Percentiles rank a stretch among this genome's conserved stretches.
phyloP scores from a whole-genome alignment of 1,284 basidiomycete species.

The Sanghuangporus weigelae region DNA sequence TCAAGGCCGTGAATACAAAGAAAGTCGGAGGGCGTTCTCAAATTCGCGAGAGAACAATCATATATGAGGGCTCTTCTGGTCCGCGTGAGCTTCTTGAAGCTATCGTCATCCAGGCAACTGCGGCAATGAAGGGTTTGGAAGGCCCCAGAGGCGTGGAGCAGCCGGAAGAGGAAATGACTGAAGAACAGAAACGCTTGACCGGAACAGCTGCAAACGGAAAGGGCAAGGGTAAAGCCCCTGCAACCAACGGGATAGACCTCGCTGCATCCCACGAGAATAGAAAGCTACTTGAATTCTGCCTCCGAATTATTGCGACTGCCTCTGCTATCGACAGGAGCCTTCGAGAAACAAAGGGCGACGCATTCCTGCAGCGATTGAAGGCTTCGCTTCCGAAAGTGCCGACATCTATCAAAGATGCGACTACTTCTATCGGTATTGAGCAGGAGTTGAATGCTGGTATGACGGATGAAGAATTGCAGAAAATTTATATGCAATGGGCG shows the following conservation, averaged over 20 bases:
- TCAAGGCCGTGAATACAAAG: constrained; percentile 54
- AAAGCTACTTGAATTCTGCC: constrained; percentile 65
- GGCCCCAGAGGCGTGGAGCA: constrained; percentile 48
- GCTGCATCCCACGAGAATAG: constrained; percentile 59
- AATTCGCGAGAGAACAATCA: constrained; percentile 68
- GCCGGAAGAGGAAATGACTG: constrained; percentile 62
- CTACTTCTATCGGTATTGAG: constrained; percentile 30
- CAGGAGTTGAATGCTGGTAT: constrained; percentile 40
- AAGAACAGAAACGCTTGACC: constrained; percentile 80
- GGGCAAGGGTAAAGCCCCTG: constrained; percentile 55
- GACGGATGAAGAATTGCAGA: constrained; percentile 62
- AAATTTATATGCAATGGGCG: constrained; percentile 80
- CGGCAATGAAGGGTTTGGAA: constrained; percentile 80
- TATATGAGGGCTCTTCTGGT: constrained; percentile 85
- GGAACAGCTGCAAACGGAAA: constrained; percentile 42
- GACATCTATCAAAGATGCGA: constrained; percentile 32
- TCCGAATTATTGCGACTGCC: constrained; percentile 73
- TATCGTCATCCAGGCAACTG: constrained; percentile 83
- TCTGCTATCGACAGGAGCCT: constrained; percentile 80
- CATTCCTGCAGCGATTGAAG: constrained; percentile 74
- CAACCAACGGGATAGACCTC: constrained; percentile 14
- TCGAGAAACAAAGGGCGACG: constrained; percentile 78
- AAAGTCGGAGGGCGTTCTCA: constrained; percentile 39
- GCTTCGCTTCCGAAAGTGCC: constrained; percentile 68
- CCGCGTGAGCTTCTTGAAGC: constrained; percentile 87